Evolutionary conservation across 176 grass and related monocot genomes (phyloP).

Genomic region (Aegilops tauschii): DNA sequence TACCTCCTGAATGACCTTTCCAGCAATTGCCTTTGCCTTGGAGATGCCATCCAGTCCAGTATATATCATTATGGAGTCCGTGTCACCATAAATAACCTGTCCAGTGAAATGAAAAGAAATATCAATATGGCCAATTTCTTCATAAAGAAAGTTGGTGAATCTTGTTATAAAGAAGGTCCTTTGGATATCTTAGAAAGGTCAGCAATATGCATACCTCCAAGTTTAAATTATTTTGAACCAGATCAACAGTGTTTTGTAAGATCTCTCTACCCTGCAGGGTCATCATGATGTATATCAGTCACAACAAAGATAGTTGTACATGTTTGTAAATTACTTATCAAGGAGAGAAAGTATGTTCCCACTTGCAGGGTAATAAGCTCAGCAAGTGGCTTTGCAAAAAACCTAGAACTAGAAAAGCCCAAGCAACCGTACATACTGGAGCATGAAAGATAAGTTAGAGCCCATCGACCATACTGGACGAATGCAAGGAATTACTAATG

Average conservation of each 20-base stretch:
- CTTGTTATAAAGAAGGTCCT: not conserved
- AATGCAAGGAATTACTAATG: slow-evolving; percentile 11
- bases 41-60: slow-evolving; percentile 92
- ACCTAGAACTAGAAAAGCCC: slow-evolving; percentile 94
- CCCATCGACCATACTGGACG: slow-evolving; percentile 16
- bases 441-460: slow-evolving; percentile 40
- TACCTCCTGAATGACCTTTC: slow-evolving; percentile 97
- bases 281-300: slow-evolving; percentile 33
- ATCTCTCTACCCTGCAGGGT: slow-evolving; percentile 89
- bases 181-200: slow-evolving; percentile 7
- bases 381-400: slow-evolving; percentile 95
- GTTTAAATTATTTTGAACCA: slow-evolving; percentile 96
- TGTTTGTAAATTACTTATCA: slow-evolving; percentile 23
- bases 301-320: not conserved
- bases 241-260: slow-evolving; percentile 89
- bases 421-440: slow-evolving; percentile 98
- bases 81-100: slow-evolving; percentile 98
- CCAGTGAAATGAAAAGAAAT: slow-evolving; percentile 21
- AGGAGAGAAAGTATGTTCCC: slow-evolving; percentile 33
- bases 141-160: slow-evolving; percentile 9
- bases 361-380: slow-evolving; percentile 96
- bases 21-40: slow-evolving; percentile 80
- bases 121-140: slow-evolving; percentile 10
- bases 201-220: slow-evolving; percentile 68
- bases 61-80: slow-evolving; percentile 99